A percentile compares a stretch with the other conserved stretches of the same genome.
phyloP scores from a whole-genome alignment of 164 flowering plant genomes.

The Annona cherimola region DNA sequence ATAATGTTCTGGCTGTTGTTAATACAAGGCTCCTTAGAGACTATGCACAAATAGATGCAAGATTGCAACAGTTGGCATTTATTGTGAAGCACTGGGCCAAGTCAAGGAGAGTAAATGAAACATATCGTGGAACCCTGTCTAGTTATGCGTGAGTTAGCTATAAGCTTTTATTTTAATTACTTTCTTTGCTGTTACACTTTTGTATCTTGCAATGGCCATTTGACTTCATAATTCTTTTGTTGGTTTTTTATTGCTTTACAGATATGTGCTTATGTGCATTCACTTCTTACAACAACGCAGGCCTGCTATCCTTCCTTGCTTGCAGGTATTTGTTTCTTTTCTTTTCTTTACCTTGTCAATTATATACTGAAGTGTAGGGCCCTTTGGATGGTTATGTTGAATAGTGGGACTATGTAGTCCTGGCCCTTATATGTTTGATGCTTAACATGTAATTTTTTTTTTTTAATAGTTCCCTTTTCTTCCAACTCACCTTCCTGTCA shows the following conservation, averaged over 20 bases:
- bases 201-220: not conserved
- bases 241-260: conserved; percentile 28
- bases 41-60: conserved; percentile 78
- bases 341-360: not conserved
- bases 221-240: not conserved
- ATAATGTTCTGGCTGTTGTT: conserved; percentile 88
- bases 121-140: conserved; percentile 93
- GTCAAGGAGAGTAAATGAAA: conserved; percentile 84
- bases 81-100: conserved; percentile 99
- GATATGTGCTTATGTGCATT: conserved; percentile 99
- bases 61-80: conserved; percentile 83
- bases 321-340: conserved; percentile 57
- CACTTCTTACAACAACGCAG: conserved; percentile 86
- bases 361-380: too few relatives aligned
- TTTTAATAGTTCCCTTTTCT: too few relatives aligned
- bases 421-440: too few relatives aligned
- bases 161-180: not conserved
- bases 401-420: too few relatives aligned
- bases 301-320: conserved; percentile 95
- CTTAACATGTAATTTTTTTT: too few relatives aligned
- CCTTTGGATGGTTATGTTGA: too few relatives aligned
- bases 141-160: conserved; percentile 94
- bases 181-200: not conserved
- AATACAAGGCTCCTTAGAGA: conserved; percentile 92
- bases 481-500: too few relatives aligned